Conservation (phyloP, 306 rosid genomes). For the Glycine tomentella region DNA sequence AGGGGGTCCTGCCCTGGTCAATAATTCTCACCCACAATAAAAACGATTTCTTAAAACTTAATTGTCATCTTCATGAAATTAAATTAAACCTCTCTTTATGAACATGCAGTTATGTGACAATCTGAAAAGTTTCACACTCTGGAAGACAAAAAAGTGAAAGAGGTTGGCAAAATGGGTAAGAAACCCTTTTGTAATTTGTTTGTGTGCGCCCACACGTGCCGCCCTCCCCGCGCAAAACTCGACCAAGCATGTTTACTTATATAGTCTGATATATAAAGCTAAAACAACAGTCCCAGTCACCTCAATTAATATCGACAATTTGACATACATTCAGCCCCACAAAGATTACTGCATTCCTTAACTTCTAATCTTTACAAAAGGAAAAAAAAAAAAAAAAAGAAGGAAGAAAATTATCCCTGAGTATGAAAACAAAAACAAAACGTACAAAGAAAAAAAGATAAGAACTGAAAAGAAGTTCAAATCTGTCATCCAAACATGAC, state of each 20-base stretch:
- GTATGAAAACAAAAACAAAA: neutral
- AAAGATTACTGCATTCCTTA: slow-evolving; percentile 37
- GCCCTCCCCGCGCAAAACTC: slow-evolving; percentile 33
- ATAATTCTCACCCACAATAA: neutral
- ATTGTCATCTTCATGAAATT: neutral
- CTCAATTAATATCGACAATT: slow-evolving; percentile 33
- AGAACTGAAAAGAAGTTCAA: slow-evolving; percentile 44
- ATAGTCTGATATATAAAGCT: slow-evolving; percentile 26
- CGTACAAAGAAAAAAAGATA: slow-evolving; percentile 1
- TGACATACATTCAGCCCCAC: slow-evolving; percentile 39
- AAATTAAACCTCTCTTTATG: neutral
- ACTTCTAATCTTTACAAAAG: slow-evolving; percentile 50
- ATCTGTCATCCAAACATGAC: slow-evolving; percentile 46
- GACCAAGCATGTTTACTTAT: slow-evolving; percentile 46
- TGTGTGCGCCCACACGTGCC: slow-evolving; percentile 48
- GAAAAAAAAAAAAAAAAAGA: too few species aligned
- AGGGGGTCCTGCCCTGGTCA: neutral
- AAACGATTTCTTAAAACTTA: neutral
- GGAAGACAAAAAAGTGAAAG: neutral
- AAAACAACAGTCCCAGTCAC: slow-evolving; percentile 32
- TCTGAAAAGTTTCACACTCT: neutral
- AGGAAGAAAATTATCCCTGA: slow-evolving; percentile 14
- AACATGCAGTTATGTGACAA: neutral
- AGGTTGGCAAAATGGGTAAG: slow-evolving; percentile 41
- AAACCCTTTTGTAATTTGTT: neutral